These are phyloP conservation scores for Gillenia trifoliata DNA, from an alignment of 306 rosid species.

Conservation along the genomic window DNA sequence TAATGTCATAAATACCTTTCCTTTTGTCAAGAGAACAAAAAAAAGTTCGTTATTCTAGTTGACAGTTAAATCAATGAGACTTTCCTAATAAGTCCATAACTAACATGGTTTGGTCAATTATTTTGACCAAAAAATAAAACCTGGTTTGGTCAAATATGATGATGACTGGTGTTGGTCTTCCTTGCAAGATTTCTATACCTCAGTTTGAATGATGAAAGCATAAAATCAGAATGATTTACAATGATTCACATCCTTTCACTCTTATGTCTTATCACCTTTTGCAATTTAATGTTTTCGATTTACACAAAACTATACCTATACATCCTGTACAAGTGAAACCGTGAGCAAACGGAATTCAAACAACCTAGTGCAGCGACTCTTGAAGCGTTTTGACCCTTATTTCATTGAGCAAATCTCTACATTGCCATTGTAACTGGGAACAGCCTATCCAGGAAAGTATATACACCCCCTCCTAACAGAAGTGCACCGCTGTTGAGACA, in stretches of 20 bases:
- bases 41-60: too few relatives aligned
- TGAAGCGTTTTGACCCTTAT: not conserved
- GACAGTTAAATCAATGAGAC: too few relatives aligned
- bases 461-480: constrained; percentile 79
- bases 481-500: constrained; percentile 69
- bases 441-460: constrained; percentile 79
- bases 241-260: not conserved
- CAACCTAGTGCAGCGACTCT: not conserved
- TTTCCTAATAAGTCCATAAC: too few relatives aligned
- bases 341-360: not conserved
- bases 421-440: constrained; percentile 82
- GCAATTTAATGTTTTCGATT: not conserved
- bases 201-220: not conserved
- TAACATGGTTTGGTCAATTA: too few relatives aligned
- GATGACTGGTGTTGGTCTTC: too few relatives aligned
- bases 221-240: not conserved
- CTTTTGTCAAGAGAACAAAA: not conserved
- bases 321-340: not conserved
- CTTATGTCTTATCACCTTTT: not conserved
- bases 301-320: not conserved
- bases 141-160: too few relatives aligned
- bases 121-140: too few relatives aligned
- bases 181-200: too few relatives aligned
- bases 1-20: not conserved
- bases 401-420: constrained; percentile 30